These are phyloP conservation scores for Rhizoclosmatium sp. DNA, from an alignment of 192 early-diverging fungal genomes.

Conservation along the genomic window DNA sequence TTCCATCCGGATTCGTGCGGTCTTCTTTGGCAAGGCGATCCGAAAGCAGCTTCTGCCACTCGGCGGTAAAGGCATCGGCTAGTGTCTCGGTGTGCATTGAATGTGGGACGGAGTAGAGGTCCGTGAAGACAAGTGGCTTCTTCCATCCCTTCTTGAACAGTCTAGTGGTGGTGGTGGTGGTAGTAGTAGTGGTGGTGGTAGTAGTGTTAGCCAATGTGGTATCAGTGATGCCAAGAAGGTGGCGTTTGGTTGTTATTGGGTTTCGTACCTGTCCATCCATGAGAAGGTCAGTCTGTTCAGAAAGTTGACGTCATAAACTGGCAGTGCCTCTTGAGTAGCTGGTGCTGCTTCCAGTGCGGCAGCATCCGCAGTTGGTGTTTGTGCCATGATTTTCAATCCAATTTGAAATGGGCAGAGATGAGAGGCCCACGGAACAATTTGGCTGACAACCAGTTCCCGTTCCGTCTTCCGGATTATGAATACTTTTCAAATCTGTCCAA, in stretches of 20 bases:
- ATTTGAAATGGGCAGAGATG: no score
- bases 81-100: slow-evolving; percentile 38
- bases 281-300: slow-evolving; percentile 21
- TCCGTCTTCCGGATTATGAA: no score
- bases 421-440: no score
- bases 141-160: slow-evolving; percentile 52
- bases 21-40: neutral
- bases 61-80: slow-evolving; percentile 32
- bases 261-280: slow-evolving; percentile 29
- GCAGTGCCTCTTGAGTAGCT: slow-evolving; percentile 9
- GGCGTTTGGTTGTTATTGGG: neutral
- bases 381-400: no score
- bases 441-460: no score
- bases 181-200: neutral
- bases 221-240: neutral
- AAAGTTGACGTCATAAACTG: slow-evolving; percentile 18
- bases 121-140: slow-evolving; percentile 63
- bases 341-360: neutral
- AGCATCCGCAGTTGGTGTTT: no score
- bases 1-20: slow-evolving; percentile 26
- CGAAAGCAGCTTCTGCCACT: slow-evolving; percentile 43
- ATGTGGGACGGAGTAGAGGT: slow-evolving; percentile 63
- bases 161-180: neutral
- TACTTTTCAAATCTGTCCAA: no score
- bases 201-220: neutral